Evolutionary conservation across 306 rosid species (phyloP), one percentile per base, ranked within the genome.

Genomic region (Chamaecrista fasciculata): DNA sequence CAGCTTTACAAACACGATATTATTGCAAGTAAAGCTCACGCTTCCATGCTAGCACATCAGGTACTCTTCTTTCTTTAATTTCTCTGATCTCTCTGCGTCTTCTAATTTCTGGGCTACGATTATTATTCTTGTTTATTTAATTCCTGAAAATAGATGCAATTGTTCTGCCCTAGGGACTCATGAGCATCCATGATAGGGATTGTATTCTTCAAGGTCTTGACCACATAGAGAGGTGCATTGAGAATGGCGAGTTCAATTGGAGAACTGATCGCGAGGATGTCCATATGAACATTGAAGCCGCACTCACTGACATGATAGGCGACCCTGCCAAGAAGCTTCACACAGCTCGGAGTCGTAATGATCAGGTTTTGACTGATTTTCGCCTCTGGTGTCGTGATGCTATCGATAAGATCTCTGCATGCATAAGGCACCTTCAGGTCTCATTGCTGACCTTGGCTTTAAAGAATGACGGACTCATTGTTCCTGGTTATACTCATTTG

Each of bases 281-380:
- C 56, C 96, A 91, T 70, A 94, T 94, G 99, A 94, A 94, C 86
- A 91, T 94, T 34, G 99, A 94, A 77, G 97, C 99, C 1, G 86
- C 97, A 8, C 86, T 94, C 53, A 94, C 85, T 18, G 97, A 94
- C 66, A 18, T 91, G 84, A 88, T 91, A 16, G 99, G 99, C 7
- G 99, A 94, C 52, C 95, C 99, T 72, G 97, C 96, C 0, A 94
- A 91, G 87, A 94, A 94, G 84, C 89, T 94, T 0, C 98, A 94
- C 74, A 94, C 98, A 0, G 90, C 98, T 9, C 81, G 98, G 25
- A 94, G 97, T 67, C 79, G 99, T 6, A 94, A 94, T 7, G 99
- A 94, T 80, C 99, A 94, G 74, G 91, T 62, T 23, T 20, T 75
- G 61, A 91, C 99, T 40, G 99, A 91, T 66, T 81, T 91, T 14